Evolutionary conservation across 2,329 filamentous ascomycete genomes (phyloP).

Genomic region (Periconia sp.): DNA sequence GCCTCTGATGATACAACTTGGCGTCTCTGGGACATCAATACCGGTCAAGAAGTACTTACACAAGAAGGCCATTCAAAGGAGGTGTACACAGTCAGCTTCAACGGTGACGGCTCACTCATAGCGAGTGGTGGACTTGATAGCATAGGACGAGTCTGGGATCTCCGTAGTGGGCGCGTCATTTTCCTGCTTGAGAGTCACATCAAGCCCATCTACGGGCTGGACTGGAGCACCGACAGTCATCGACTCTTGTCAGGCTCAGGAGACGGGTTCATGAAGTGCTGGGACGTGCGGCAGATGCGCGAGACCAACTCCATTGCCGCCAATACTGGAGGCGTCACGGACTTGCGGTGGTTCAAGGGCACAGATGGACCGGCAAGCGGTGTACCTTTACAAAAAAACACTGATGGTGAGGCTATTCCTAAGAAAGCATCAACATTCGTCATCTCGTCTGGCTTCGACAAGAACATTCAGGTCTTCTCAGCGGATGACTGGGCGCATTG

Average conservation of each 20-base stretch:
- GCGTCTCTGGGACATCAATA: conserved; percentile 93
- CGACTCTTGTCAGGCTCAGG: conserved; percentile 91
- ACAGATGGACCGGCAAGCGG: conserved; percentile 74
- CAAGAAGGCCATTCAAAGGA: conserved; percentile 96
- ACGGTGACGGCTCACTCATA: conserved; percentile 85
- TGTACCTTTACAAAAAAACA: conserved; percentile 64
- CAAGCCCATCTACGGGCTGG: conserved; percentile 88
- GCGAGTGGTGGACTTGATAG: conserved; percentile 94
- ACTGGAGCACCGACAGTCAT: conserved; percentile 91
- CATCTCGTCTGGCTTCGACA: conserved; percentile 89
- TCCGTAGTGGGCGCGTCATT: conserved; percentile 88
- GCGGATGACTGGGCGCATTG: conserved; percentile 94
- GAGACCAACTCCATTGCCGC: conserved; percentile 85
- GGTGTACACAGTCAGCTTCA: conserved; percentile 90
- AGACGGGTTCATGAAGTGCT: conserved; percentile 97
- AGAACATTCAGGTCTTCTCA: conserved; percentile 93
- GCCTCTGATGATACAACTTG: conserved; percentile 97
- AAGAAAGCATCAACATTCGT: conserved; percentile 93
- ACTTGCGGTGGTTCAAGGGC: conserved; percentile 93
- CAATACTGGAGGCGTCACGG: conserved; percentile 88
- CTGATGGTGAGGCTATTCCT: conserved; percentile 68
- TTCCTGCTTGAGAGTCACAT: conserved; percentile 96
- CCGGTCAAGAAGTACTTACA: conserved; percentile 79
- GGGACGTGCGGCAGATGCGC: conserved; percentile 91
- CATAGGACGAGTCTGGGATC: conserved; percentile 93